Percentiles rank a stretch among this genome's conserved stretches.
These are phyloP conservation scores for Corynascus novoguineensis DNA, from an alignment of 495 filamentous ascomycete genomes.

Conservation along the genomic window DNA sequence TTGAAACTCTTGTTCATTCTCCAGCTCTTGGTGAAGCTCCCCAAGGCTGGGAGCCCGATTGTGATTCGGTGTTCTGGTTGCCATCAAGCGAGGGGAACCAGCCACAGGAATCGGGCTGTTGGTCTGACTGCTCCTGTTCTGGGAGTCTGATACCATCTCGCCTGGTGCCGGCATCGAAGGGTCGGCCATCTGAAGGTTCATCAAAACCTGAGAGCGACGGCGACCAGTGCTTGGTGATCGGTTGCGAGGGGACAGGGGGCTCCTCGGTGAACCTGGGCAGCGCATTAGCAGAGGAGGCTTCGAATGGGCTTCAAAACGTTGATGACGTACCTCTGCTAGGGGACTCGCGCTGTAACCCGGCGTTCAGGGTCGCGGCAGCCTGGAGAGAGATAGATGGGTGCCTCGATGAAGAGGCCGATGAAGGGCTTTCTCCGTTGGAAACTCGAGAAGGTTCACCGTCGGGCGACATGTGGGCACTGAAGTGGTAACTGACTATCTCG, in stretches of 20 bases:
- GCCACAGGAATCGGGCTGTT: conserved; percentile 54
- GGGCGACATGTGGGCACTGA: conserved; percentile 37
- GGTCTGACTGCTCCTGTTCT: conserved; percentile 38
- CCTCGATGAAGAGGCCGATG: conserved; percentile 49
- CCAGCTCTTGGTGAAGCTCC: conserved; percentile 92
- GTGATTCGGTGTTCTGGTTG: conserved; percentile 57
- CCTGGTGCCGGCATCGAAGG: conserved; percentile 55
- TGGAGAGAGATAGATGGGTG: conserved; percentile 59
- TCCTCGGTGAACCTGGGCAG: conserved; percentile 47
- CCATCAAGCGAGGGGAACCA: conserved; percentile 51
- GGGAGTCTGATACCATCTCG: conserved; percentile 52
- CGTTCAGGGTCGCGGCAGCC: conserved; percentile 64
- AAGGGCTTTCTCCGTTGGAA: conserved; percentile 32
- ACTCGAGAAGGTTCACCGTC: conserved; percentile 38
- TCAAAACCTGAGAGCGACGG: conserved; percentile 62
- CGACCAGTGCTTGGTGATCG: conserved; percentile 53
- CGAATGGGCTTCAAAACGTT: not conserved
- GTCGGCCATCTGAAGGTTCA: conserved; percentile 71
- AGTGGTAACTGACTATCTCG: conserved; percentile 4
- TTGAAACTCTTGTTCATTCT: conserved; percentile 92
- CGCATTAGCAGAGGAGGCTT: conserved; percentile 11
- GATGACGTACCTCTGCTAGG: conserved; percentile 46
- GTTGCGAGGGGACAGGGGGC: conserved; percentile 49
- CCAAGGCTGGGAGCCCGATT: conserved; percentile 70
- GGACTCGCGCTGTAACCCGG: conserved; percentile 60